Evolutionary conservation across 352 stramenopile species (phyloP), one percentile per base, ranked within the genome.

Genomic region (Phytophthora gonapodyides): DNA sequence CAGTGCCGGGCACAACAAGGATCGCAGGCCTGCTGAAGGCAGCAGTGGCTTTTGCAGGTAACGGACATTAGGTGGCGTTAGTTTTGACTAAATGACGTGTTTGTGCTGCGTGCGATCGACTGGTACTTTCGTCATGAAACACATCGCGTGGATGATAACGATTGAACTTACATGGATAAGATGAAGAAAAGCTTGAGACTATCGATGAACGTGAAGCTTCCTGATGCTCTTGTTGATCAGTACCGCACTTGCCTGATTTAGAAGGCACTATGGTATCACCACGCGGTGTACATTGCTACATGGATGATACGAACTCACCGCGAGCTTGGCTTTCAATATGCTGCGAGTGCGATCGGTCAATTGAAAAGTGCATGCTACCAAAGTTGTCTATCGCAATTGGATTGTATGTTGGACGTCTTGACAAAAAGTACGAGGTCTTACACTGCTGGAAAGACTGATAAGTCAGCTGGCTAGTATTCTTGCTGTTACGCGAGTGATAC

Each of bases 301-400:
- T 13, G 3, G 16, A 53, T 53, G n/a, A 31, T 8, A 15, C 4
- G 9, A 21, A n/a, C 7, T 31, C n/a, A 5, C 46, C 46, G 12
- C n/a, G 16, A 17, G 46, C 31, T 16, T 53, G 46, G 46, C 17
- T 53, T 40, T 53, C 46, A 15, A 12, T 53, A 17, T 41, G 46
- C 30, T 3, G 9, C 13, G 41, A 34, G 9, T 47, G 41, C 10
- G 19, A 17, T 30, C 10, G 16, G 30, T 53, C 31, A 5, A 30
- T 40, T 15, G 30, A 17, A 8, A 9, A n/a, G 10, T 10, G 30
- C 9, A 53, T 12, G 9, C n/a, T 53, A 10, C 45, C 45, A 2
- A 53, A 53, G 10, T 53, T 42, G 31, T 24, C 45, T 0, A 51
- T 51, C n/a, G 44, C 44, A 8, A 30, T 30, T 38, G 44, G 44